phyloP scores from a whole-genome alignment of 768 basidiomycete genomes.

The Gloeostereum incarnatum region DNA sequence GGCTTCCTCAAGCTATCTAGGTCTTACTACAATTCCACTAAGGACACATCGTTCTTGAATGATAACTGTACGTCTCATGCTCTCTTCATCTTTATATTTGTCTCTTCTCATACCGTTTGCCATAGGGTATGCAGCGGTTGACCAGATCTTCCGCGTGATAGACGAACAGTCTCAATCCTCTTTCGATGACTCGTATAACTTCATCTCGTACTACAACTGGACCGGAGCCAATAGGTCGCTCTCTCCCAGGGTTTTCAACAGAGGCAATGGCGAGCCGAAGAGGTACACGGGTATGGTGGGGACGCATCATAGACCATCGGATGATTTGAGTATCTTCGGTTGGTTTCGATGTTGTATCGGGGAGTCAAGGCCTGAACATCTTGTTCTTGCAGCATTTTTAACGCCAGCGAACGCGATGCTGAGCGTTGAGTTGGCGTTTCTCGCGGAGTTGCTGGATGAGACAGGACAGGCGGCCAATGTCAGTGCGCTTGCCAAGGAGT shows the following conservation, averaged over 20 bases:
- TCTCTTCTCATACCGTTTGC: slow-evolving; percentile 4
- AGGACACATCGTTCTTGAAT: slow-evolving; percentile 66
- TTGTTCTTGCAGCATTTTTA: slow-evolving; percentile 50
- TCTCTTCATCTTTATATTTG: neutral
- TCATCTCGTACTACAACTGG: slow-evolving; percentile 77
- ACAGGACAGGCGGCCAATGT: slow-evolving; percentile 37
- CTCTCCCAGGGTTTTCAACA: slow-evolving; percentile 54
- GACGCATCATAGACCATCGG: slow-evolving; percentile 70
- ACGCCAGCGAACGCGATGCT: slow-evolving; percentile 80
- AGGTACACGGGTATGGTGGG: slow-evolving; percentile 64
- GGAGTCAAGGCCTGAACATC: neutral
- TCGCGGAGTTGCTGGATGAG: slow-evolving; percentile 51
- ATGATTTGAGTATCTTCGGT: slow-evolving; percentile 66
- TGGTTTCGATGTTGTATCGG: slow-evolving; percentile 9
- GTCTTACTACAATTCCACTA: slow-evolving; percentile 63
- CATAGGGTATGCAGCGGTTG: slow-evolving; percentile 57
- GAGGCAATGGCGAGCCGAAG: slow-evolving; percentile 69
- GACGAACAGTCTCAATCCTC: slow-evolving; percentile 67
- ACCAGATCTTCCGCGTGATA: slow-evolving; percentile 69
- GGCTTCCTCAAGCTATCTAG: slow-evolving; percentile 73
- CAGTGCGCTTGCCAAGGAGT: slow-evolving; percentile 42
- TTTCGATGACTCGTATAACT: slow-evolving; percentile 63
- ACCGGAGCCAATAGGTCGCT: slow-evolving; percentile 61
- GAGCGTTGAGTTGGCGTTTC: slow-evolving; percentile 56
- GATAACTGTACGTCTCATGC: slow-evolving; percentile 42